Base-by-base conservation (phyloP, 2,329 filamentous ascomycete genomes). In the Pseudogymnoascus sp. region DNA sequence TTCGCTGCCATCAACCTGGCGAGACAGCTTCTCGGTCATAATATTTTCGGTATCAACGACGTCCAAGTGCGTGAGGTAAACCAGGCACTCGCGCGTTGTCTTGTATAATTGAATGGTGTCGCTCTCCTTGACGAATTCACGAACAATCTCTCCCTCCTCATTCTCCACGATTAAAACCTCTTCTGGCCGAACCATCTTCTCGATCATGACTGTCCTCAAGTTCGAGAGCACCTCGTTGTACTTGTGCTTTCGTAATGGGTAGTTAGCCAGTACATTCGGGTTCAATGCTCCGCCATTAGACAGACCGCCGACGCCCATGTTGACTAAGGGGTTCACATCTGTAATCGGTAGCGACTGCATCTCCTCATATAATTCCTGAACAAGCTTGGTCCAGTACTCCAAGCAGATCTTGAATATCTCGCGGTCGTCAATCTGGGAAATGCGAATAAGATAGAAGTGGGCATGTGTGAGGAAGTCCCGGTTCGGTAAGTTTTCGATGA, bases 331-430 rank as follows among this genome's bases (percentile, higher is more conserved):
- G 74, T 96, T 97, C 71, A 95, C 82, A 70, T 99, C 95, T 61
- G 90, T 92, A 69, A 97, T 90, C 6, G 95, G 96, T 2, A 97
- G 86, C 67, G 92, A 86, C 77, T 99, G 95, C 93, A 97, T 97
- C 80, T 99, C 95, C 75, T 99, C 95, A 75, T 97, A 99, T 21
- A 99, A 84, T 77, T 97, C 95, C 73, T 96, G 93, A 5, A 99
- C 96, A 60, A 97, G 84, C 78, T 97, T 97, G 38, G 96, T 95
- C 95, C 95, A 99, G 79, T 99, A 99, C 75, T 99, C 96, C 66
- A 99, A 81, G 74, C 91, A 96, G 73, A 99, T 99, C 83, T 99
- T 99, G 85, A 99, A 99, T 68, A 99, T 96, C 76, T 99, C 95
- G 62, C 95, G 89, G 73, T 99, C 96, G 69, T 99, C 95, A 69